phyloP scores from a whole-genome alignment of 2,329 filamentous ascomycete species.

The Fusarium zealandicum region DNA sequence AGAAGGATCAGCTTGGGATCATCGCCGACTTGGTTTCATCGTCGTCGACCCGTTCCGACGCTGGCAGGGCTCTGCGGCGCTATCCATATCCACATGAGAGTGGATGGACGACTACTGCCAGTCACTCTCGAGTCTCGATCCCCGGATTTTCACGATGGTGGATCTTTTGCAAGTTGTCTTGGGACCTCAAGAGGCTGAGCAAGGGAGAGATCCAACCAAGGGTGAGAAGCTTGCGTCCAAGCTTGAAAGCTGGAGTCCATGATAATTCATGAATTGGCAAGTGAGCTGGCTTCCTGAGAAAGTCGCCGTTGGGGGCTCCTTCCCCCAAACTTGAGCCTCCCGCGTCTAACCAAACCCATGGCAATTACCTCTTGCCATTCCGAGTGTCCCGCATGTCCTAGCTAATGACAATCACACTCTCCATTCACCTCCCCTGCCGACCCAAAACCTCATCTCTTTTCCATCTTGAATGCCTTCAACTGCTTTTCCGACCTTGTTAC shows the following conservation, averaged over 20 bases:
- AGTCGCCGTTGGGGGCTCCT: slow-evolving; percentile 21
- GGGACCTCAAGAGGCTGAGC: neutral
- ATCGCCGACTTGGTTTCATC: slow-evolving; percentile 19
- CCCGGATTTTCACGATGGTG: slow-evolving; percentile 32
- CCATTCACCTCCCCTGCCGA: neutral
- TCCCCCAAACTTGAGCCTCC: slow-evolving; percentile 19
- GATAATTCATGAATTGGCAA: too few species aligned
- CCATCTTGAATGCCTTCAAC: slow-evolving; percentile 2
- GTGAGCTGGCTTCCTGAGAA: slow-evolving; percentile 20
- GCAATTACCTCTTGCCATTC: neutral
- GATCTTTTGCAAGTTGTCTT: slow-evolving; percentile 2
- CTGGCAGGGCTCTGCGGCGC: slow-evolving; percentile 6
- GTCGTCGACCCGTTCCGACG: slow-evolving; percentile 25
- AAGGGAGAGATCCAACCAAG: slow-evolving; percentile 22
- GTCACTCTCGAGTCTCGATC: slow-evolving; percentile 23
- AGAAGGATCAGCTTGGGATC: slow-evolving; percentile 9
- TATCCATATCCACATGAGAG: slow-evolving; percentile 5
- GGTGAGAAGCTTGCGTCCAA: slow-evolving; percentile 4
- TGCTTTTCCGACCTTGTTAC: neutral
- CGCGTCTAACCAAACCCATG: slow-evolving; percentile 8
- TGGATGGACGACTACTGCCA: neutral
- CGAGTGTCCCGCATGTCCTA: neutral
- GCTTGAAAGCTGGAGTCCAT: slow-evolving; percentile 10
- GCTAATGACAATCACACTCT: slow-evolving; percentile 4
- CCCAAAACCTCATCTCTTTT: neutral